phyloP scores from a whole-genome alignment of 2,329 filamentous ascomycete genomes.

The Penicillium sp. region DNA sequence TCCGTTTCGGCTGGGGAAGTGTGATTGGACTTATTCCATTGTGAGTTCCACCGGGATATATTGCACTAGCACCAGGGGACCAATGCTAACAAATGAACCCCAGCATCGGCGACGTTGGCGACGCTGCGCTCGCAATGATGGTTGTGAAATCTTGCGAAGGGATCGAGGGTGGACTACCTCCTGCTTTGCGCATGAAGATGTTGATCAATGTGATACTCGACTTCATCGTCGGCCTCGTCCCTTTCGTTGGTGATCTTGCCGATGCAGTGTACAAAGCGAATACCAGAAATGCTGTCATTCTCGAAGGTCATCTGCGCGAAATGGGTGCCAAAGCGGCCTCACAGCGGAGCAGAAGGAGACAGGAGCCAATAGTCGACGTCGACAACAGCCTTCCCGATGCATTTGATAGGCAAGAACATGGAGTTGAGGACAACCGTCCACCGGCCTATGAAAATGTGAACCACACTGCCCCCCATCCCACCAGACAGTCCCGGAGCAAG shows the following conservation, averaged over 20 bases:
- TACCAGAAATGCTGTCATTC: constrained; percentile 44
- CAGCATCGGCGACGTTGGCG: constrained; percentile 71
- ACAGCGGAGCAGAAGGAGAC: constrained; percentile 21
- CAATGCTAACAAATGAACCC: constrained; percentile 3
- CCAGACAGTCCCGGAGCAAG: constrained; percentile 20
- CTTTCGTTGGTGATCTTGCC: constrained; percentile 49
- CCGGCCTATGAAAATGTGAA: constrained; percentile 17
- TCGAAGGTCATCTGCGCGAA: constrained; percentile 44
- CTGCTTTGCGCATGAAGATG: constrained; percentile 65
- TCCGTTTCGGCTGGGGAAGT: constrained; percentile 85
- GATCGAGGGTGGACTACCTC: constrained; percentile 69
- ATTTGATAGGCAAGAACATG: constrained; percentile 35
- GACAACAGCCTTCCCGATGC: constrained; percentile 40
- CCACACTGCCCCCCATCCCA: constrained; percentile 9
- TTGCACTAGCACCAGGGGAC: not conserved
- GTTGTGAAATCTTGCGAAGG: constrained; percentile 70
- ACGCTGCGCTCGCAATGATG: constrained; percentile 70
- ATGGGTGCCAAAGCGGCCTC: constrained; percentile 36
- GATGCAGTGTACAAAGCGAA: constrained; percentile 50
- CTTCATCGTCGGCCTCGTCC: constrained; percentile 50
- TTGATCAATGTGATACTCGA: constrained; percentile 66
- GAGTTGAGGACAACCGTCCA: constrained; percentile 22
- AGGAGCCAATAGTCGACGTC: constrained; percentile 18
- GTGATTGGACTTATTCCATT: constrained; percentile 80
- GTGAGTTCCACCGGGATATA: constrained; percentile 51